Evolutionary conservation across 2,329 filamentous ascomycete genomes (phyloP), one percentile per base, ranked within the genome.

Genomic region (Didymellaceae sp.): DNA sequence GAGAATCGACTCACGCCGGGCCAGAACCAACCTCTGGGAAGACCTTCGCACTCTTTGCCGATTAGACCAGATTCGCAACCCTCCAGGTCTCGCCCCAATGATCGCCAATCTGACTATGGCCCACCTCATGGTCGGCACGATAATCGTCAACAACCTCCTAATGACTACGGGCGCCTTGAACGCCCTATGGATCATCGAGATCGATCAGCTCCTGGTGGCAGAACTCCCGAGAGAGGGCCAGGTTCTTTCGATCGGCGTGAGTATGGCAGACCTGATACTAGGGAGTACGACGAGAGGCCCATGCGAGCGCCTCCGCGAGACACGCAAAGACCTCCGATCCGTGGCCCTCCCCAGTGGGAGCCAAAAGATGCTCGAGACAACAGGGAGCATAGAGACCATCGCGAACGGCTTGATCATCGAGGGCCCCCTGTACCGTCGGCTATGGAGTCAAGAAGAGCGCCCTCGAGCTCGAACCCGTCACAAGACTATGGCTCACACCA

Each of bases 31-130:
- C 54, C 61, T 30, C 47, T 57, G 32, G 57, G 61, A 18, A 67
- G 70, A 48, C 52, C 60, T 37, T 61, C 72, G 21, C 77, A 77
- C 55, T 70, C 70, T 13, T 72, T 87, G 6, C 85, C 85, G 1
- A 84, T 73, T 45, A 78, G 83, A 45, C 84, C 84, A 13, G 83
- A 86, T 55, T 77, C 83, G 9, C 82, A 82, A 6, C 81, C 82
- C 35, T 78, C 78, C 0, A 75, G 76, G 18, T 37, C 55, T 16
- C 65, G 71, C 28, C 63, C 63, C n/a, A 46, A 47, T 21, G 72
- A 74, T 20, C 69, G 71, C 16, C 58, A 57, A 16, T 28, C 56
- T 13, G 66, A 71, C 6, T 66, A 63, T 34, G 52, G 45, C 22
- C 45, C 55, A 22, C 65, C 54, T 22, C 65, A 68, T 44, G 46